Conservation (phyloP, 306 rosid species). For the Albizia julibrissin region DNA sequence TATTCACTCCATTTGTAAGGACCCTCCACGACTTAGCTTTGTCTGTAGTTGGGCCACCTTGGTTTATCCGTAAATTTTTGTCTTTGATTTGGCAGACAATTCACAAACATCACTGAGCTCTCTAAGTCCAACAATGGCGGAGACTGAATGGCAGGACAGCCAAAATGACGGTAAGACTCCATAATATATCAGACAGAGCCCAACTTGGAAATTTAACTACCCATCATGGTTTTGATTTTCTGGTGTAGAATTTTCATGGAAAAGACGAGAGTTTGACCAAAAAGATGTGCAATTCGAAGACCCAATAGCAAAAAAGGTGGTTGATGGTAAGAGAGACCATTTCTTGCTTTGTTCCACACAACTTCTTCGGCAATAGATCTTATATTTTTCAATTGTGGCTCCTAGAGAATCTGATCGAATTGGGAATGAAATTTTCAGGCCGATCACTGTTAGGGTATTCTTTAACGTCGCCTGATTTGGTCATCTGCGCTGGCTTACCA, state of each 20-base stretch:
- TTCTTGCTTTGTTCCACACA: constrained; percentile 6
- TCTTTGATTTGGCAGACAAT: constrained; percentile 36
- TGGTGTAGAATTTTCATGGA: constrained; percentile 33
- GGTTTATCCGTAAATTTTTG: constrained; percentile 10
- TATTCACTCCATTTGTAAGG: constrained; percentile 41
- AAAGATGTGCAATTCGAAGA: constrained; percentile 34
- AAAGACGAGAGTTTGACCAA: constrained; percentile 32
- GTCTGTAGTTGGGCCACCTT: constrained; percentile 22
- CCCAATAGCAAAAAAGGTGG: constrained; percentile 31
- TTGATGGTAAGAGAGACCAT: constrained; percentile 33
- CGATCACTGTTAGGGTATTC: constrained; percentile 54
- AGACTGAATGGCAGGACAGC: constrained; percentile 36
- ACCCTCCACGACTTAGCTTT: constrained; percentile 17
- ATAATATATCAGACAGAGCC: background rate
- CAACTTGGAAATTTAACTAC: constrained; percentile 28
- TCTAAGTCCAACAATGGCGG: constrained; percentile 45
- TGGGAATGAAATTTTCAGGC: constrained; percentile 49
- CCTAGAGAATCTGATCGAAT: constrained; percentile 1
- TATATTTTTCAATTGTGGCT: background rate
- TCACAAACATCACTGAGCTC: constrained; percentile 39
- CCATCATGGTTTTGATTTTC: background rate
- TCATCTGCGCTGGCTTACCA: constrained; percentile 61
- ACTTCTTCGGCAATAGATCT: background rate
- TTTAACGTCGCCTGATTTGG: constrained; percentile 66
- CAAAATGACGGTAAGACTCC: constrained; percentile 35